A percentile compares a stretch with the other conserved stretches of the same genome.
These are phyloP conservation scores for Plasmopara halstedii DNA, from an alignment of 352 stramenopile species.

Conservation along the genomic window DNA sequence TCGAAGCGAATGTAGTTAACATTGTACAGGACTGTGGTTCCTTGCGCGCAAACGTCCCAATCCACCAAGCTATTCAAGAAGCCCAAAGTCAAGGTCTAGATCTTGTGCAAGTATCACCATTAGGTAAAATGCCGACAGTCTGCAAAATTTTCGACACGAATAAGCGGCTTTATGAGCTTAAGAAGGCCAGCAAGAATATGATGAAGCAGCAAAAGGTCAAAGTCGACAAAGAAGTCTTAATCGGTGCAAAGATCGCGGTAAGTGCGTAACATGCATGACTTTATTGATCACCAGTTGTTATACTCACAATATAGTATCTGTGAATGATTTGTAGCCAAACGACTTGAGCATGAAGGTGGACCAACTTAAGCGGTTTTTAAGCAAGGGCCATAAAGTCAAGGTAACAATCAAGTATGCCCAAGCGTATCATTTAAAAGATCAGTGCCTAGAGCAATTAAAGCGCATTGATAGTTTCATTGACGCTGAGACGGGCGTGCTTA, in stretches of 20 bases:
- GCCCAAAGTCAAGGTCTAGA: conserved; percentile 43
- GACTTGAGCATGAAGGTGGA: conserved; percentile 69
- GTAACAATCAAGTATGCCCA: conserved; percentile 59
- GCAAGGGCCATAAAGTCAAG: conserved; percentile 78
- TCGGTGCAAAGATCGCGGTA: conserved; percentile 68
- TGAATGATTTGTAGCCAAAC: conserved; percentile 27
- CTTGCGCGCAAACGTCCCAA: conserved; percentile 42
- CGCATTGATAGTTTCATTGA: conserved; percentile 38
- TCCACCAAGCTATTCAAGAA: conserved; percentile 44
- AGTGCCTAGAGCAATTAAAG: conserved; percentile 37
- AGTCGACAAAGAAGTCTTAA: conserved; percentile 61
- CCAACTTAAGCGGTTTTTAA: conserved; percentile 55
- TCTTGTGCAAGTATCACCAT: conserved; percentile 63
- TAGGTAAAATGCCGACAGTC: conserved; percentile 26
- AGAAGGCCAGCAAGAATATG: conserved; percentile 55
- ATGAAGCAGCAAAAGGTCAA: conserved; percentile 58
- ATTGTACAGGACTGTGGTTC: conserved; percentile 46
- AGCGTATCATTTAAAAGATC: conserved; percentile 48
- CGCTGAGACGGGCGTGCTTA: conserved; percentile 25
- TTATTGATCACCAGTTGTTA: not conserved
- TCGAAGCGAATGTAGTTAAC: conserved; percentile 42
- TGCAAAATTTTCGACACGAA: conserved; percentile 72
- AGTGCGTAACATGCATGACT: conserved; percentile 10
- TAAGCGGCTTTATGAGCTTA: conserved; percentile 62
- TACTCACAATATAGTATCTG: not conserved